Percentiles rank a stretch among this genome's conserved stretches.
phyloP scores from a whole-genome alignment of 2,329 filamentous ascomycete genomes.

The Colletotrichum orbiculare region DNA sequence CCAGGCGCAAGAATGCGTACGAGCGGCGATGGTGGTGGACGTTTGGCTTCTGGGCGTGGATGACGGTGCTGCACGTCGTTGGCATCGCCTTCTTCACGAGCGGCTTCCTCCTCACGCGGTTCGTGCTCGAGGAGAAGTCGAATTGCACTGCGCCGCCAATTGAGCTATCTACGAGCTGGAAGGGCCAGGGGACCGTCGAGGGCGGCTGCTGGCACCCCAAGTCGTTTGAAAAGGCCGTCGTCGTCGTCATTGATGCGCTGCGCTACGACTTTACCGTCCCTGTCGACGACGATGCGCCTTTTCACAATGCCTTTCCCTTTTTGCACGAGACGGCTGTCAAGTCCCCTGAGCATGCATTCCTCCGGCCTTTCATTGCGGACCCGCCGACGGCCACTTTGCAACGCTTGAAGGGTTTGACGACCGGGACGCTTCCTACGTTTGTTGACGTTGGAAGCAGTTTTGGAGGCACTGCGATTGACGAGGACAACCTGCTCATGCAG shows the following conservation, averaged over 20 bases:
- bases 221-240: constrained; percentile 89
- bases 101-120: constrained; percentile 90
- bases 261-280: constrained; percentile 98
- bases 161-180: constrained; percentile 53
- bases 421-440: constrained; percentile 94
- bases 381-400: constrained; percentile 95
- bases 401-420: constrained; percentile 91
- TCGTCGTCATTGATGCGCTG: constrained; percentile 91
- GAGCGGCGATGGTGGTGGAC: constrained; percentile 68
- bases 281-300: constrained; percentile 67
- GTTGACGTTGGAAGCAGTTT: constrained; percentile 96
- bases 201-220: constrained; percentile 96
- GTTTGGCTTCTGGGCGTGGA: constrained; percentile 75
- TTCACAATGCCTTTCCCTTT: constrained; percentile 89
- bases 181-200: constrained; percentile 56
- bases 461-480: constrained; percentile 92
- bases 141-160: constrained; percentile 77
- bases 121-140: constrained; percentile 82
- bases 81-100: constrained; percentile 94
- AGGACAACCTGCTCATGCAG: constrained; percentile 82
- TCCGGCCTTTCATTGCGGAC: constrained; percentile 96
- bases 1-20: constrained; percentile 59
- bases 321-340: constrained; percentile 83
- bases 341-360: constrained; percentile 83
- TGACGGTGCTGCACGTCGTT: constrained; percentile 78